A percentile compares a stretch with the other conserved stretches of the same genome.
These are phyloP conservation scores for Spizellomyces sp. DNA, from an alignment of 192 early-diverging fungal genomes.

Conservation along the genomic window DNA sequence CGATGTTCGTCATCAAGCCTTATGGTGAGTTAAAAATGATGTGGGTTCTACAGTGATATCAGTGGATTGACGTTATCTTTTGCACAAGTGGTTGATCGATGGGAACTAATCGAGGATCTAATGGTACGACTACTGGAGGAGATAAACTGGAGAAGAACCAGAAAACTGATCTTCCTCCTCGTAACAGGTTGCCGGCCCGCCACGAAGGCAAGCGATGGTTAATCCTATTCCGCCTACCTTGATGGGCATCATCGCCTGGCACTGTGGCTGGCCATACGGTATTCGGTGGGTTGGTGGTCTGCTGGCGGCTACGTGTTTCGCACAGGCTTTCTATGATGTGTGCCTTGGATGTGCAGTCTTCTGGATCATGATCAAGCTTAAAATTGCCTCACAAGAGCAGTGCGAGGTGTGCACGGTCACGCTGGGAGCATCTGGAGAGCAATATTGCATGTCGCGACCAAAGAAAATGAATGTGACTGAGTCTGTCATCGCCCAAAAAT, in stretches of 20 bases:
- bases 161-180: not conserved
- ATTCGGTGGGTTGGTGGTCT: not conserved
- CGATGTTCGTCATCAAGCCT: not conserved
- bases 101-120: not conserved
- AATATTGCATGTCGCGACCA: not conserved
- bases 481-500: too few relatives aligned
- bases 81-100: not conserved
- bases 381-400: not conserved
- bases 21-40: too few relatives aligned
- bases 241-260: not conserved
- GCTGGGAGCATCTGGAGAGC: not conserved
- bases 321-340: constrained; percentile 7
- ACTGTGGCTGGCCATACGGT: not conserved
- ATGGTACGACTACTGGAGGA: too few relatives aligned
- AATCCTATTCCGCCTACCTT: not conserved
- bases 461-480: too few relatives aligned
- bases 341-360: not conserved
- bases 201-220: not conserved
- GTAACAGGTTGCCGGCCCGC: not conserved
- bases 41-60: too few relatives aligned
- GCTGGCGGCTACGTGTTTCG: not conserved
- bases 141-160: too few relatives aligned
- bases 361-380: not conserved
- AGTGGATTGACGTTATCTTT: not conserved
- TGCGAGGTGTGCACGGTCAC: not conserved